A percentile compares a stretch with the other conserved stretches of the same genome.
Evolutionary conservation across 2,329 filamentous ascomycete genomes (phyloP).

Genomic region (Aspergillus floridensis): DNA sequence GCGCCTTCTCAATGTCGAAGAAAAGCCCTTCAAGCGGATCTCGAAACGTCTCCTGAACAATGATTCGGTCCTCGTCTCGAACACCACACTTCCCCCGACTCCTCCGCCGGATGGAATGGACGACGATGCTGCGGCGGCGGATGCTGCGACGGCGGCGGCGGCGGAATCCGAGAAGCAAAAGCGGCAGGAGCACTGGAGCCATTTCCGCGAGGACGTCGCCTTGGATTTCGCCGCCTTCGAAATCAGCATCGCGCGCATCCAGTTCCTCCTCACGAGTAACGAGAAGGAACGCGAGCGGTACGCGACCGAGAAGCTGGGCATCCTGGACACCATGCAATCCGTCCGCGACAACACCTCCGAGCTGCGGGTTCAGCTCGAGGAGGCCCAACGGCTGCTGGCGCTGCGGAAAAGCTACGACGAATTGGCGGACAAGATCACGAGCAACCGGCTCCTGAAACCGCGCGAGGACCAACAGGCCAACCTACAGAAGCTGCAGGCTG

Average conservation of each 20-base stretch:
- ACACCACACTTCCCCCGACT: constrained; percentile 58
- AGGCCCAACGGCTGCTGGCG: constrained; percentile 70
- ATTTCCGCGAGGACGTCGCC: constrained; percentile 77
- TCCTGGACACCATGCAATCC: constrained; percentile 71
- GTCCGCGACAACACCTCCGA: constrained; percentile 73
- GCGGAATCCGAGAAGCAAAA: constrained; percentile 51
- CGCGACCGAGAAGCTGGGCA: constrained; percentile 73
- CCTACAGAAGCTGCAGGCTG: constrained; percentile 77
- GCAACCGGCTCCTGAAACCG: constrained; percentile 73
- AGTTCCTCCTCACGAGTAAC: constrained; percentile 82
- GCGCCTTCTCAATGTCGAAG: constrained; percentile 84
- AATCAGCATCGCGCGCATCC: constrained; percentile 79
- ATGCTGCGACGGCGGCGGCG: constrained; percentile 26
- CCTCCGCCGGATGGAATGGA: constrained; percentile 62
- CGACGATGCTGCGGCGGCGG: constrained; percentile 38
- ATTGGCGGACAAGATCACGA: constrained; percentile 80
- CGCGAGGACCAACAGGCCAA: constrained; percentile 79
- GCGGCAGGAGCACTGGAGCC: constrained; percentile 56
- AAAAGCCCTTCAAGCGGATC: constrained; percentile 86
- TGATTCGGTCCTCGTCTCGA: constrained; percentile 60
- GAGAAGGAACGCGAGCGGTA: constrained; percentile 80
- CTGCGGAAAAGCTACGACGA: constrained; percentile 85
- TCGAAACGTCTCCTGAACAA: constrained; percentile 74
- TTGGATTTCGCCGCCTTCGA: constrained; percentile 89
- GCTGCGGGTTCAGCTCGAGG: constrained; percentile 72